Conservation (phyloP, 305 asterid genomes). For the Coffea humblotiana region DNA sequence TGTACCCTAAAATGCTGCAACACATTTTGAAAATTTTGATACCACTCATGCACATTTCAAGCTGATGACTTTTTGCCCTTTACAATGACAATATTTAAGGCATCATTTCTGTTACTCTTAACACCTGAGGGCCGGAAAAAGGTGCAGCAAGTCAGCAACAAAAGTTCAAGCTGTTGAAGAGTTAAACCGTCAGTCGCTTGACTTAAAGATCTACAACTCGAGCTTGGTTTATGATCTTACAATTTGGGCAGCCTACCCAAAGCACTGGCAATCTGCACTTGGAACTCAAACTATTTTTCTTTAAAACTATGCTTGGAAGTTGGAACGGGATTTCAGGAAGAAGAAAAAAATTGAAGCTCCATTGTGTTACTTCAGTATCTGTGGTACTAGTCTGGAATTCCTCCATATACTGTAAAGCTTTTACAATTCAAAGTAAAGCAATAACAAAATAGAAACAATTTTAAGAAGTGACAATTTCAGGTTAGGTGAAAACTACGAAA, state of each 20-base stretch:
- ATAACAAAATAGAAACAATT: background rate
- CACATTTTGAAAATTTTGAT: background rate
- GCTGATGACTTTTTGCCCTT: background rate
- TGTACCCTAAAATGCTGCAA: background rate
- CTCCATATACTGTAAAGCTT: background rate
- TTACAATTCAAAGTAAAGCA: background rate
- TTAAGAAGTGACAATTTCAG: background rate
- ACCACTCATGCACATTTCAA: background rate
- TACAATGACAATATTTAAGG: background rate
- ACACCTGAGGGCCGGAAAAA: background rate
- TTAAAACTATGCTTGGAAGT: background rate
- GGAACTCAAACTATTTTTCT: background rate
- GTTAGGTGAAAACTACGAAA: background rate
- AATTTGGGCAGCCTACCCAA: background rate
- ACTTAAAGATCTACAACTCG: background rate
- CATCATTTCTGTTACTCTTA: background rate
- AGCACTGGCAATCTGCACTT: background rate
- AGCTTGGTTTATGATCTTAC: background rate
- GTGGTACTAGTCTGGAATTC: background rate
- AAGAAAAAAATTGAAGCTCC: background rate
- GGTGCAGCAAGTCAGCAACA: background rate
- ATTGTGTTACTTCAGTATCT: no score
- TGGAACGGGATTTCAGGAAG: background rate
- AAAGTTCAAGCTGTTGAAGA: background rate
- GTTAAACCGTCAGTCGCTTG: no score